Evolutionary conservation across 1,284 basidiomycete genomes (phyloP).

Genomic region (Sanghuangporus baumii): DNA sequence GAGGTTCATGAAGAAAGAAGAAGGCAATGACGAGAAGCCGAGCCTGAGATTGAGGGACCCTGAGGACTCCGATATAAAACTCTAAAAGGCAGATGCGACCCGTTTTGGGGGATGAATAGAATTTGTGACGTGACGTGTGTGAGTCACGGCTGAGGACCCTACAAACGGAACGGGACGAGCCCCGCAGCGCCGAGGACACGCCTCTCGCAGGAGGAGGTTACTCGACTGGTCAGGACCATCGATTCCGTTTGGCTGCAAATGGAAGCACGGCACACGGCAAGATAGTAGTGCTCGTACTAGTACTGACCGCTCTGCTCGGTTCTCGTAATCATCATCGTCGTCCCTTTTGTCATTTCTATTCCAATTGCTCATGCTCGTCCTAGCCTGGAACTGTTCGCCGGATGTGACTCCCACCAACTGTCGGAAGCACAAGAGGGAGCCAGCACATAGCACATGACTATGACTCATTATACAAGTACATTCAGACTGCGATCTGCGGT

Average conservation of each 20-base stretch:
- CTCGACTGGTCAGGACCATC: not conserved
- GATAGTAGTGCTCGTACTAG: not conserved
- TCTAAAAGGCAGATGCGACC: conserved; percentile 11
- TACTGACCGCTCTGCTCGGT: not conserved
- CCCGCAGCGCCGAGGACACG: conserved; percentile 6
- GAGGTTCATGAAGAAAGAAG: not conserved
- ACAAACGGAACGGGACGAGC: not conserved
- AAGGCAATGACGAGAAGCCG: not conserved
- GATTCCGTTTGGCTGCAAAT: not conserved
- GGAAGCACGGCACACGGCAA: not conserved
- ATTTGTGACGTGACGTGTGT: not conserved
- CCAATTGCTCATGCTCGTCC: not conserved
- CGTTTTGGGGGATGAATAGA: not conserved
- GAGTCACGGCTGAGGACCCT: not conserved
- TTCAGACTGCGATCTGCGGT: not conserved
- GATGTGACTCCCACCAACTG: not conserved
- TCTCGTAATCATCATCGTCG: not conserved
- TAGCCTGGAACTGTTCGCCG: not conserved
- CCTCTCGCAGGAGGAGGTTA: conserved; percentile 1
- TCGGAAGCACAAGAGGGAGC: not conserved
- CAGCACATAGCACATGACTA: not conserved
- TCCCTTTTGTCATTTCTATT: not conserved
- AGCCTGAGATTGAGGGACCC: not conserved
- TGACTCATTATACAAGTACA: not conserved
- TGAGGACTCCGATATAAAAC: not conserved